phyloP scores from a whole-genome alignment of 2,329 filamentous ascomycete genomes.

The Alternaria sp. region DNA sequence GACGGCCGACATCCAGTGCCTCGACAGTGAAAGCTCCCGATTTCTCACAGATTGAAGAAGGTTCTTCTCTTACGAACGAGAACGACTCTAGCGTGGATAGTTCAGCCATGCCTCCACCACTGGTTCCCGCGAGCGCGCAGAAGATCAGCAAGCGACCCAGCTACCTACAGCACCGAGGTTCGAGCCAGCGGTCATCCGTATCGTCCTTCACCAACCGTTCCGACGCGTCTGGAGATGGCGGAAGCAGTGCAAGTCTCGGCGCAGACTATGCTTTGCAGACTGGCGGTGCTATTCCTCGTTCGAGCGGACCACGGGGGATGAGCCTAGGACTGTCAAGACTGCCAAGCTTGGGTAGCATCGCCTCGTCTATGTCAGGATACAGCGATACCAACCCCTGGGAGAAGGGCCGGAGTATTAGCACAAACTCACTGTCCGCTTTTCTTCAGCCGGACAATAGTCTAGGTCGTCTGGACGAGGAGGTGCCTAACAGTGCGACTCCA shows the following conservation, averaged over 20 bases:
- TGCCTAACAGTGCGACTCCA: slow-evolving; percentile 53
- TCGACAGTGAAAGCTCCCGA: slow-evolving; percentile 49
- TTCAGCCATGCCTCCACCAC: slow-evolving; percentile 24
- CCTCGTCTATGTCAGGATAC: slow-evolving; percentile 70
- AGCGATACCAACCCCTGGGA: slow-evolving; percentile 54
- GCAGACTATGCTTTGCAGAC: slow-evolving; percentile 84
- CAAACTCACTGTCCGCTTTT: slow-evolving; percentile 41
- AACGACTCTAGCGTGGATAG: slow-evolving; percentile 41
- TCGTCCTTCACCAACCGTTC: slow-evolving; percentile 63
- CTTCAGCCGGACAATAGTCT: slow-evolving; percentile 55
- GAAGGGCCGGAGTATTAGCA: slow-evolving; percentile 51
- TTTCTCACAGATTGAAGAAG: slow-evolving; percentile 36
- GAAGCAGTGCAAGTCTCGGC: slow-evolving; percentile 77
- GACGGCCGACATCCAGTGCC: slow-evolving; percentile 46
- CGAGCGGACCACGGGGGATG: slow-evolving; percentile 47
- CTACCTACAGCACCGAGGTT: slow-evolving; percentile 62
- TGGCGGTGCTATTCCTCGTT: slow-evolving; percentile 71
- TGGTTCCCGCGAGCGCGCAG: slow-evolving; percentile 28
- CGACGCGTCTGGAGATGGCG: slow-evolving; percentile 63
- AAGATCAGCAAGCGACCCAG: slow-evolving; percentile 57
- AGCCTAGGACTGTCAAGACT: slow-evolving; percentile 71
- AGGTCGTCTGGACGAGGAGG: slow-evolving; percentile 67
- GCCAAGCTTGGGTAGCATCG: slow-evolving; percentile 88
- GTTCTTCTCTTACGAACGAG: slow-evolving; percentile 36
- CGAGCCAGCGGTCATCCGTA: slow-evolving; percentile 64